Percentiles rank a stretch among this genome's conserved stretches.
These are phyloP conservation scores for Fusarium verrucosum DNA, from an alignment of 2,329 filamentous ascomycete species.

Conservation along the genomic window DNA sequence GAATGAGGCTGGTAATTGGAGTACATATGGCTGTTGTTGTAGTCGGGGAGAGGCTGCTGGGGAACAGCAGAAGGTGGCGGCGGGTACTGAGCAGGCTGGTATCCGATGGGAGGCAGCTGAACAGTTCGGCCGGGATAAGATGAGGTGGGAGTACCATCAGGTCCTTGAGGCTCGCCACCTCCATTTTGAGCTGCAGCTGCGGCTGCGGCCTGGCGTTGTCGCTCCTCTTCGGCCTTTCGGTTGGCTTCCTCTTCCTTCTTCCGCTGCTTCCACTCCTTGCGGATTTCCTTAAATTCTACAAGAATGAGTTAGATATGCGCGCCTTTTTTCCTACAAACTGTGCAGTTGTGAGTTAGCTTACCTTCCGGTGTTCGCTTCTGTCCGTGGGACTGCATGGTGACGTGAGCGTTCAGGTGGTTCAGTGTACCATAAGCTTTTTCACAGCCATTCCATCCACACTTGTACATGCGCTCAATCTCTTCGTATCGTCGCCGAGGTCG, in stretches of 20 bases:
- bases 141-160: constrained; percentile 57
- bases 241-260: constrained; percentile 92
- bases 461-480: constrained; percentile 99
- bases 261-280: constrained; percentile 98
- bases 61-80: constrained; percentile 65
- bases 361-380: constrained; percentile 96
- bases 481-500: constrained; percentile 92
- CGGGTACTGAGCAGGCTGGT: constrained; percentile 73
- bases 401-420: constrained; percentile 97
- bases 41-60: constrained; percentile 65
- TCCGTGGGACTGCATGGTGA: constrained; percentile 98
- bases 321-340: neutral
- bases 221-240: constrained; percentile 77
- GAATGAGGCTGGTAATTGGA: constrained; percentile 67
- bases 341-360: constrained; percentile 59
- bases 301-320: constrained; percentile 39
- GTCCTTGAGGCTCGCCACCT: constrained; percentile 57
- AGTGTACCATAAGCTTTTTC: constrained; percentile 98
- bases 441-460: constrained; percentile 97
- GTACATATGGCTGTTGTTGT: constrained; percentile 64
- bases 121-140: constrained; percentile 66
- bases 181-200: constrained; percentile 65
- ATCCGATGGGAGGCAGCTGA: constrained; percentile 80
- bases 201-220: constrained; percentile 65
- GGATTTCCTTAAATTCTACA: constrained; percentile 97